Evolutionary conservation across 108 stramenopile species (phyloP), one percentile per base, ranked within the genome.

Genomic region (Cyclostephanos tholiformis): DNA sequence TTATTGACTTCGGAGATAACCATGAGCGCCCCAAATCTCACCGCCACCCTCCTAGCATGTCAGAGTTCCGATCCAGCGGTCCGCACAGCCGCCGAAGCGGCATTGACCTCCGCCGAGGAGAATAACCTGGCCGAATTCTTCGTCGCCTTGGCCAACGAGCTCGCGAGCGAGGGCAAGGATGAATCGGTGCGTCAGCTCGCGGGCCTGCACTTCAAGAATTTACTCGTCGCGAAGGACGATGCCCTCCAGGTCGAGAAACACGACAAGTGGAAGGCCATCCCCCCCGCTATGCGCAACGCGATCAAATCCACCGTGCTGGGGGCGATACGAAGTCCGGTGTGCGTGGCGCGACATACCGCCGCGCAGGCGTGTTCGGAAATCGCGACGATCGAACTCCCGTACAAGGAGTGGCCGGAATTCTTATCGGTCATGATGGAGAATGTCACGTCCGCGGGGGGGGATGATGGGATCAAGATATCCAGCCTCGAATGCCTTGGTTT

Each of bases 401-500:
- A 74, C 67, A 76, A 90, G 30, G 84, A 92, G 77, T 97, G 97
- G 97, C 95, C 94, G 0, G 85, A 88, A 22, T 88, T 96, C 59
- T 71, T 97, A 11, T 74, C 88, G 13, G 74, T 86, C 13, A 62
- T 97, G 48, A 72, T 95, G 86, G 85, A 92, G 62, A 94, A 96
- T 57, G 83, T 95, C 32, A 82, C 88, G 9, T 56, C 77, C 2
- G 62, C 65, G 8, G 64, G 83, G 2, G 63, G 69, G 11, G 71
- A 84, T 22, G 92, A 95, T 41, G 71, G 80, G 13, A 81, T 90
- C 67, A 96, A 97, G 71, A 84, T 96, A 19, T 82, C 97, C 29
- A 85, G 95, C 19, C 74, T 99, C 69, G 94, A 97, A 76, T 94
- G 97, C 80, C 85, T 99, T 26, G 98, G 98, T 19, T 99, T 94